Evolutionary conservation across 2,329 filamentous ascomycete genomes (phyloP), one percentile per base, ranked within the genome.

Genomic region (Chaetomiaceae sp.): DNA sequence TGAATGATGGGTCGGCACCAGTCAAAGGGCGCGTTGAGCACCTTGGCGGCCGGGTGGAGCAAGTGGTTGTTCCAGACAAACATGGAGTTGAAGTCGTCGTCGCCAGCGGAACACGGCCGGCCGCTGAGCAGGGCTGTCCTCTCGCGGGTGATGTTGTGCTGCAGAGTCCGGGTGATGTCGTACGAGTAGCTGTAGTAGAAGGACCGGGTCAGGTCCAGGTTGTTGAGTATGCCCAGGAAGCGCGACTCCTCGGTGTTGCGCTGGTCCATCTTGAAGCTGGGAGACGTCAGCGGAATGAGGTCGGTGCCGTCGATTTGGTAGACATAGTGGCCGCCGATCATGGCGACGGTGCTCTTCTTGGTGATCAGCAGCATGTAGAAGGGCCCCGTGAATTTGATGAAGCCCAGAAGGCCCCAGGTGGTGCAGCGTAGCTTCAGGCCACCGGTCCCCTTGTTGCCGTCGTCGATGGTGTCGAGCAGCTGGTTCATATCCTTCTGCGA

Each of bases 171-270:
- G 1, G 93, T 98, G 56, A 97, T 86, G 62, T 98, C 88, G 68
- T 98, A 98, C 0, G 91, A 94, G 63, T 96, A 96, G 69, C 91
- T 96, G 70, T 96, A 98, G 67, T 98, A 98, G 65, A 98, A 98
- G 0, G 87, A 94, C 47, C 86, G 79, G 0, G 86, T 89, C 50
- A 98, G 70, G 63, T 98, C 93, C 26, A 98, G 74, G 56, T 95
- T 95, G 62, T 87, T 89, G 36, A 98, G 73, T 42, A 96, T 97
- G 20, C 80, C 78, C 27, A 97, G 74, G 60, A 95, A 97, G 22
- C 91, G 83, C 32, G 86, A 82, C 66, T 98, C 93, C 63, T 97
- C 91, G 0, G 87, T 79, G 58, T 94, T 93, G 41, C 74, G 72
- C 42, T 83, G 76, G 53, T 96, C 88, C n/a, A 83, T 74, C 62